Conservation (phyloP, 192 early-diverging fungal species). For the Backusella tuberculispora region DNA sequence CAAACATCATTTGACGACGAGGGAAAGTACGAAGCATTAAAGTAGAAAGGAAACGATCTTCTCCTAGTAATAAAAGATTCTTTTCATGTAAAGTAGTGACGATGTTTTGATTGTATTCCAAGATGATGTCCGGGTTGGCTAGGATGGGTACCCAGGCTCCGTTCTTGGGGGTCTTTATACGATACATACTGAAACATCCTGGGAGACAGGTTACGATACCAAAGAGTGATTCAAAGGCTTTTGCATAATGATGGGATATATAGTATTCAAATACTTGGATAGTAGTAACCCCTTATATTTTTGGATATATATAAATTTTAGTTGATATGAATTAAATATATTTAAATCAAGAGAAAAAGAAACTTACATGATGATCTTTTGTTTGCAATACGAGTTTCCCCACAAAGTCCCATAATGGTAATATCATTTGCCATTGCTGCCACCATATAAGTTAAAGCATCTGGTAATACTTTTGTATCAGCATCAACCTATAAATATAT, state of each 20-base stretch:
- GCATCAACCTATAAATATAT: constrained; percentile 68
- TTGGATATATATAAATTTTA: neutral
- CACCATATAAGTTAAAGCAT: constrained; percentile 86
- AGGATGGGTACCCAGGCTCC: constrained; percentile 80
- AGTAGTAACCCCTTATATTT: constrained; percentile 65
- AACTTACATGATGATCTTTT: constrained; percentile 87
- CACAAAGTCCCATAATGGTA: constrained; percentile 95
- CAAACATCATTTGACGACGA: constrained; percentile 85
- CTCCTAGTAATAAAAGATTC: constrained; percentile 82
- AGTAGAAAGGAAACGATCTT: constrained; percentile 87
- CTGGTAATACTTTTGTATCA: constrained; percentile 81
- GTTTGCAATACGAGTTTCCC: constrained; percentile 96
- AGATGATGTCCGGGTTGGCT: constrained; percentile 85
- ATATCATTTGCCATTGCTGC: constrained; percentile 90
- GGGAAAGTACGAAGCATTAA: constrained; percentile 90
- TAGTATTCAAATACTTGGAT: constrained; percentile 99
- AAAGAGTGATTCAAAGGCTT: constrained; percentile 96
- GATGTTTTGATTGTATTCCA: constrained; percentile 78
- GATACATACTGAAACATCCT: constrained; percentile 98
- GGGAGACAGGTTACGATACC: constrained; percentile 98
- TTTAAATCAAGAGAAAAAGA: constrained; percentile 20
- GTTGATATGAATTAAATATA: neutral
- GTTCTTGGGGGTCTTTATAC: constrained; percentile 86
- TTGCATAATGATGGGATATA: constrained; percentile 93
- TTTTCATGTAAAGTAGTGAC: constrained; percentile 85